Evolutionary conservation across 2,329 filamentous ascomycete species (phyloP).

Genomic region (Neurospora sp.): DNA sequence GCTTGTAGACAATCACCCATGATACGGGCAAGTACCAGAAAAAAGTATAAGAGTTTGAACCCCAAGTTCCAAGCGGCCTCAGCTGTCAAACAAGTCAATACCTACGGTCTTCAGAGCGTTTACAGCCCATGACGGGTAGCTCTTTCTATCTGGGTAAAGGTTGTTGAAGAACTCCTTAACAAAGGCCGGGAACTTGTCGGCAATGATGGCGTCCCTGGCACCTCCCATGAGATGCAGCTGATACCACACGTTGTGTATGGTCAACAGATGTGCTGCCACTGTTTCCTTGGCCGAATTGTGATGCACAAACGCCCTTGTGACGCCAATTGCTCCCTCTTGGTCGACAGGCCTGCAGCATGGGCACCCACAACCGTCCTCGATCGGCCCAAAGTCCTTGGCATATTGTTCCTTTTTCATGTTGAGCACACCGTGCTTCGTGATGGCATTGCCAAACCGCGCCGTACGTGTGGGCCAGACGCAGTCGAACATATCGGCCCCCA

Average conservation of each 20-base stretch:
- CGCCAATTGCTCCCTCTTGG: conserved; percentile 59
- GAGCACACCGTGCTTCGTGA: conserved; percentile 71
- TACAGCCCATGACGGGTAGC: conserved; percentile 78
- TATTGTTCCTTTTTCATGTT: conserved; percentile 73
- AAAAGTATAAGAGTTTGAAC: background rate
- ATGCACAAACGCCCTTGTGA: conserved; percentile 83
- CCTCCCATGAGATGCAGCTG: conserved; percentile 74
- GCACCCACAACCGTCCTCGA: conserved; percentile 78
- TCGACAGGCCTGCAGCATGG: conserved; percentile 59
- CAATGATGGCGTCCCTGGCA: conserved; percentile 67
- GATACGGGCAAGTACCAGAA: background rate
- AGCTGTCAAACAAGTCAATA: conserved; percentile 53
- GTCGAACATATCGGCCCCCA: conserved; percentile 99
- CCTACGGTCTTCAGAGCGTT: conserved; percentile 69
- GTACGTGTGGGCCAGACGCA: conserved; percentile 98
- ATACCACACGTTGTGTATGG: conserved; percentile 94
- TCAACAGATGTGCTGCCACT: conserved; percentile 73
- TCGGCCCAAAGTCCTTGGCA: conserved; percentile 69
- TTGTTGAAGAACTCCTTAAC: conserved; percentile 67
- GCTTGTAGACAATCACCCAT: background rate
- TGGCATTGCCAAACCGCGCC: conserved; percentile 89
- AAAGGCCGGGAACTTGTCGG: conserved; percentile 71
- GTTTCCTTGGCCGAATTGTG: conserved; percentile 94
- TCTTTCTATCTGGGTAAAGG: conserved; percentile 56
- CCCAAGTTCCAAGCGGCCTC: conserved; percentile 2